phyloP scores from a whole-genome alignment of 805 yeast genomes.

The Ogataea populi-albae region DNA sequence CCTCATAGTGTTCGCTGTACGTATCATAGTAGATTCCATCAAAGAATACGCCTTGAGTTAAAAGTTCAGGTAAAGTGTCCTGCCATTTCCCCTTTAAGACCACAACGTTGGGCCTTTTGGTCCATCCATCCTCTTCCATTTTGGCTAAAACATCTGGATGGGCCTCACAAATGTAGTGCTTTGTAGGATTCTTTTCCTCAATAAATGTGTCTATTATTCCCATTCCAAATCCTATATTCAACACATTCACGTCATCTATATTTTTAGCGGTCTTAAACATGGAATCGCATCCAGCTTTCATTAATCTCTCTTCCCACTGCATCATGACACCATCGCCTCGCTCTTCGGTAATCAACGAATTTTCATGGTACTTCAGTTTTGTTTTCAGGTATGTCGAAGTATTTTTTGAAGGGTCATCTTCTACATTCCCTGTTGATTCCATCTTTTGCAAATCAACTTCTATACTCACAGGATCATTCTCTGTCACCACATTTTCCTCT shows the following conservation, averaged over 20 bases:
- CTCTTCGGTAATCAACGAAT: conserved; percentile 68
- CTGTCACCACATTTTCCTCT: conserved; percentile 14
- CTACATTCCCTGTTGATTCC: conserved; percentile 20
- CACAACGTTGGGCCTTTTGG: conserved; percentile 64
- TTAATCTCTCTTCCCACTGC: conserved; percentile 88
- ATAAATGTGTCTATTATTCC: conserved; percentile 88
- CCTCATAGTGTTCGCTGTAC: conserved; percentile 85
- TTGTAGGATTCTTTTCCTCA: conserved; percentile 52
- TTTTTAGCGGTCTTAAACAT: conserved; percentile 48
- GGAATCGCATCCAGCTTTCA: conserved; percentile 77
- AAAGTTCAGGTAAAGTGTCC: conserved; percentile 63
- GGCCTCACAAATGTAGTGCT: conserved; percentile 89
- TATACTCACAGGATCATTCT: conserved; percentile 11
- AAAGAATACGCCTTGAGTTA: conserved; percentile 67
- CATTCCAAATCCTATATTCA: conserved; percentile 96
- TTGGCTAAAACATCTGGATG: conserved; percentile 85
- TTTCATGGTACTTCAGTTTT: conserved; percentile 63
- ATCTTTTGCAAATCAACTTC: conserved; percentile 18
- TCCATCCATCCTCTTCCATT: conserved; percentile 78
- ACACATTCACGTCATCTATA: conserved; percentile 44
- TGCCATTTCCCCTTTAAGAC: conserved; percentile 93
- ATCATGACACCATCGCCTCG: conserved; percentile 92
- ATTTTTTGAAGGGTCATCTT: conserved; percentile 57
- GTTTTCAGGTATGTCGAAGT: conserved; percentile 64
- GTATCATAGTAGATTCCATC: conserved; percentile 95